phyloP scores from a whole-genome alignment of 805 yeast genomes.

The Saturnispora dispora region DNA sequence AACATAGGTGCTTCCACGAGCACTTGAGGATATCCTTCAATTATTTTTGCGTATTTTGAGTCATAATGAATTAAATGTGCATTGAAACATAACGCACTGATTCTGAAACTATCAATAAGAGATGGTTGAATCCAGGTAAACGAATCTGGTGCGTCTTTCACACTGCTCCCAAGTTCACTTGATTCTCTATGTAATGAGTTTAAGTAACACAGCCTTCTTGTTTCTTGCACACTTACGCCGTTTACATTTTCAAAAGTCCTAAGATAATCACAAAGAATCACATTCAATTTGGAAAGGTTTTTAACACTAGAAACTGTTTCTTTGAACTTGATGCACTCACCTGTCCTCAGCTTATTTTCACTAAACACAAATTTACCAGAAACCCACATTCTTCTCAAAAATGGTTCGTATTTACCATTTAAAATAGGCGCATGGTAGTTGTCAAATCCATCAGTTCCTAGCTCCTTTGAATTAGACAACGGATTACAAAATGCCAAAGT shows the following conservation, averaged over 20 bases:
- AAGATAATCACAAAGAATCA: conserved; percentile 43
- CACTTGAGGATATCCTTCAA: conserved; percentile 53
- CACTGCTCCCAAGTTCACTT: background rate
- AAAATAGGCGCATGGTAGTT: conserved; percentile 58
- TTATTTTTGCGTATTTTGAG: conserved; percentile 36
- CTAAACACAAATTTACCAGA: conserved; percentile 50
- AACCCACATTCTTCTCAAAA: conserved; percentile 71
- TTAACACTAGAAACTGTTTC: conserved; percentile 44
- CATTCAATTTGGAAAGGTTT: conserved; percentile 26
- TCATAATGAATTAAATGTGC: conserved; percentile 81
- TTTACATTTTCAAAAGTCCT: conserved; percentile 33
- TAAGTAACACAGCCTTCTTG: conserved; percentile 55
- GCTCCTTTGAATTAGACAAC: conserved; percentile 31
- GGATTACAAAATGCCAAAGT: conserved; percentile 67
- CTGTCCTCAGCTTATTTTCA: conserved; percentile 27
- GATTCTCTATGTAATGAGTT: conserved; percentile 24
- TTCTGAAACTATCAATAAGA: conserved; percentile 43
- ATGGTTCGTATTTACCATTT: conserved; percentile 10
- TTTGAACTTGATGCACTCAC: conserved; percentile 35
- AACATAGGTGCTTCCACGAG: conserved; percentile 80
- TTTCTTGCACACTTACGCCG: conserved; percentile 36
- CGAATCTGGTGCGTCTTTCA: conserved; percentile 15
- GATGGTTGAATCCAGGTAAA: conserved; percentile 30
- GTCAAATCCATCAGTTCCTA: conserved; percentile 75
- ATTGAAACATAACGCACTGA: conserved; percentile 71